Conservation (phyloP, 164 flowering plant species). For the Warburgia ugandensis region DNA sequence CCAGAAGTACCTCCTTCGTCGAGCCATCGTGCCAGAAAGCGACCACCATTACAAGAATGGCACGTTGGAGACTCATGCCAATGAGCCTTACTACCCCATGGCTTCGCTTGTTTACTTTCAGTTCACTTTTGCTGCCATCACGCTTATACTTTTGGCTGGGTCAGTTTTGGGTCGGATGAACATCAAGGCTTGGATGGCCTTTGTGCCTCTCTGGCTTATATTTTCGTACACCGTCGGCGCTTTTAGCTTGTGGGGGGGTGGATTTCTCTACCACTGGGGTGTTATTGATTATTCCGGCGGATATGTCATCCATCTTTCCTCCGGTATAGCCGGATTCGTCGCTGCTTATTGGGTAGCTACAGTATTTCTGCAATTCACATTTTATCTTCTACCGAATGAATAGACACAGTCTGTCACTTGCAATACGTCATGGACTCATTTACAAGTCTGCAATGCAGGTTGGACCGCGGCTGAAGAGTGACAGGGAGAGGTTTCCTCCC, state of each 20-base stretch:
- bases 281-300: slow-evolving; percentile 31
- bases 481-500: slow-evolving; percentile 58
- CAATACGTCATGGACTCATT: background rate
- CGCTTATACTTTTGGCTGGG: slow-evolving; percentile 25
- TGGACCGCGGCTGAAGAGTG: slow-evolving; percentile 49
- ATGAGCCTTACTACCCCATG: slow-evolving; percentile 16
- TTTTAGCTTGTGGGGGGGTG: slow-evolving; percentile 32
- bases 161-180: slow-evolving; percentile 25
- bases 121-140: slow-evolving; percentile 24
- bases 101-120: slow-evolving; percentile 27
- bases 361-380: background rate
- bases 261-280: slow-evolving; percentile 32
- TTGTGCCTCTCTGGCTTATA: slow-evolving; percentile 26
- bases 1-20: slow-evolving; percentile 11
- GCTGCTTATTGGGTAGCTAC: slow-evolving; percentile 46
- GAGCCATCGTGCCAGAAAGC: slow-evolving; percentile 13
- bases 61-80: slow-evolving; percentile 2
- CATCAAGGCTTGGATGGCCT: slow-evolving; percentile 30
- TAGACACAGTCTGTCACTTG: background rate
- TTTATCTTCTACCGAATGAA: background rate
- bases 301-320: slow-evolving; percentile 27
- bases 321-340: slow-evolving; percentile 26
- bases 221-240: slow-evolving; percentile 26
- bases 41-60: slow-evolving; percentile 9
- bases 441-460: slow-evolving; percentile 23